Evolutionary conservation across 768 basidiomycete species (phyloP).

Genomic region (Erythrobasidium yunnanense): DNA sequence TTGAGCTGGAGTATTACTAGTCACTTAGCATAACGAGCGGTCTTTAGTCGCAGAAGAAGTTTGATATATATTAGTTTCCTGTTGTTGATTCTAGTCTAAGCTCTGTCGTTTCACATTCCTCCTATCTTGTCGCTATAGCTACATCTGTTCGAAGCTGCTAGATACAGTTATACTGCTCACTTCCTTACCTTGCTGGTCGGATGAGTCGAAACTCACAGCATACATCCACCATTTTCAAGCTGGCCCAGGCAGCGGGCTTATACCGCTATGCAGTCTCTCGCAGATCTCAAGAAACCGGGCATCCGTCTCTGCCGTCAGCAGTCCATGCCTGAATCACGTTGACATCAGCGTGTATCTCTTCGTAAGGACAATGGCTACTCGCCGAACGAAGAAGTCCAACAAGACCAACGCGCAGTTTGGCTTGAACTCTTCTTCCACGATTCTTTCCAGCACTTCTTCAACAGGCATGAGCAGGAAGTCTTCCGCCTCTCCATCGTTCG

Average conservation of each 20-base stretch:
- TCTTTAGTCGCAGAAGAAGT: too few species aligned
- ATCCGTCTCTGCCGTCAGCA: constrained; percentile 78
- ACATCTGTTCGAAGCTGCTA: too few species aligned
- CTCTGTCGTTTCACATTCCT: too few species aligned
- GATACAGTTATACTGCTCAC: too few species aligned
- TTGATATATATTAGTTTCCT: too few species aligned
- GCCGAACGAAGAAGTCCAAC: constrained; percentile 74
- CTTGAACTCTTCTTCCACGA: constrained; percentile 71
- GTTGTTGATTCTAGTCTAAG: too few species aligned
- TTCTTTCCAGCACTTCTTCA: constrained; percentile 52
- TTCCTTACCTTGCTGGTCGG: too few species aligned
- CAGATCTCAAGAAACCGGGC: constrained; percentile 66
- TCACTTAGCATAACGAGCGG: too few species aligned
- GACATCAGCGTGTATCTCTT: not conserved
- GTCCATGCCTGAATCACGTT: constrained; percentile 48
- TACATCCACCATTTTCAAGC: not conserved
- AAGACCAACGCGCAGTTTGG: constrained; percentile 68
- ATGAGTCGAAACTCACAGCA: not conserved
- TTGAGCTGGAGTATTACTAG: constrained; percentile 83
- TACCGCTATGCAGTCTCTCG: constrained; percentile 52
- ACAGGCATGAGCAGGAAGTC: constrained; percentile 72
- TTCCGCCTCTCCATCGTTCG: constrained; percentile 86
- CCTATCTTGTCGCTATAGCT: too few species aligned
- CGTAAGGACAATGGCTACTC: not conserved
- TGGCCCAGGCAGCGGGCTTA: constrained; percentile 17